Evolutionary conservation across 2,329 filamentous ascomycete species (phyloP).

Genomic region (Aulographum hederae): DNA sequence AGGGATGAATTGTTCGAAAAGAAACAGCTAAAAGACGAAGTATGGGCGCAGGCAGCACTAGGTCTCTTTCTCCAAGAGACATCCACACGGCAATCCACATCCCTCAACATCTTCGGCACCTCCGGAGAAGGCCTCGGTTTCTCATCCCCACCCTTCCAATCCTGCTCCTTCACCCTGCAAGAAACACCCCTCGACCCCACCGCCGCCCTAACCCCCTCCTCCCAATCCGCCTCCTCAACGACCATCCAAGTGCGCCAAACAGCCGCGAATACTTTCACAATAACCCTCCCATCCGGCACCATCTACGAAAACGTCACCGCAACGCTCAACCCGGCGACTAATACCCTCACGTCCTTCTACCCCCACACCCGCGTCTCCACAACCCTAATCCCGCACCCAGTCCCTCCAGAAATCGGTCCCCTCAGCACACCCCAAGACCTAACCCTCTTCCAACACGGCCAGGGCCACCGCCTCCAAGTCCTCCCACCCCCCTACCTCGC

Average conservation of each 20-base stretch:
- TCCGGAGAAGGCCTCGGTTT: too few species aligned
- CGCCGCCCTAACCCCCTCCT: conserved; percentile 13
- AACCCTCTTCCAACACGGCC: conserved; percentile 57
- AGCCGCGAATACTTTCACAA: conserved; percentile 29
- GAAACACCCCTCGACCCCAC: conserved; percentile 26
- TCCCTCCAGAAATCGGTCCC: conserved; percentile 41
- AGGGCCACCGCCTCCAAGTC: conserved; percentile 36
- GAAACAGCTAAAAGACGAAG: conserved; percentile 44
- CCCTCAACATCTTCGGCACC: conserved; percentile 37
- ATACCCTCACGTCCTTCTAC: conserved; percentile 55
- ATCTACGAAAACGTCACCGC: conserved; percentile 27
- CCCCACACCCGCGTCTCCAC: conserved; percentile 62
- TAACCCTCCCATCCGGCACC: conserved; percentile 22
- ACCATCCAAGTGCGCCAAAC: conserved; percentile 33
- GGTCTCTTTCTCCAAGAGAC: conserved; percentile 40
- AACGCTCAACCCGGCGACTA: conserved; percentile 24
- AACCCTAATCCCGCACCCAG: conserved; percentile 43
- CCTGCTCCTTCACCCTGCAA: conserved; percentile 40
- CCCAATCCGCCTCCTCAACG: conserved; percentile 9
- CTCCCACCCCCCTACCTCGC: conserved; percentile 60
- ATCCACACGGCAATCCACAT: conserved; percentile 8
- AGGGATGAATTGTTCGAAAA: conserved; percentile 58
- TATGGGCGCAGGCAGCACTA: conserved; percentile 74
- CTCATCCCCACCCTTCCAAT: too few species aligned
- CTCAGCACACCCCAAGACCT: conserved; percentile 31